These are phyloP conservation scores for Triticum turgidum DNA, from an alignment of 176 grass and related monocot species.

Conservation along the genomic window DNA sequence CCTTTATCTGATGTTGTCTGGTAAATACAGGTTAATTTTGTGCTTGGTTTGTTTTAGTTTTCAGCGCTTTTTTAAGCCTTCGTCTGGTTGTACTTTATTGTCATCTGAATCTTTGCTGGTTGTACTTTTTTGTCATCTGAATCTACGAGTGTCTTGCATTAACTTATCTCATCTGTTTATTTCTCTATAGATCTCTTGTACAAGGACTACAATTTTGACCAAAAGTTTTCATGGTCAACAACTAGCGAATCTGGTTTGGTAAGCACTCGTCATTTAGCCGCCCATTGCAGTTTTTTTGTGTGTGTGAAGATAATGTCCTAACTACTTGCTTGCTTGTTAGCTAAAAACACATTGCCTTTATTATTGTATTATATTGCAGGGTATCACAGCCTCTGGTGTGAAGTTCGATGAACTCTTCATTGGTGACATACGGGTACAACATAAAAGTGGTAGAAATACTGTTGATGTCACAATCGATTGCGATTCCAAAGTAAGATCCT, in stretches of 20 bases:
- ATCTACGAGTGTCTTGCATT: background rate
- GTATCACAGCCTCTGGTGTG: slow-evolving; percentile 67
- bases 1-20: background rate
- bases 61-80: background rate
- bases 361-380: slow-evolving; percentile 32
- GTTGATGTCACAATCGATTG: slow-evolving; percentile 82
- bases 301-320: background rate
- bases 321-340: slow-evolving; percentile 12
- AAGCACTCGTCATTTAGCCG: background rate
- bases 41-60: background rate
- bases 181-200: slow-evolving; percentile 67
- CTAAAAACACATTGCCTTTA: background rate
- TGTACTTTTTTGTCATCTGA: background rate
- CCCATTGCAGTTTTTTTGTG: background rate
- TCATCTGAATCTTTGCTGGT: background rate
- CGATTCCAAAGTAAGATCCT: slow-evolving; percentile 58
- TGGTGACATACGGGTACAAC: slow-evolving; percentile 66
- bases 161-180: background rate
- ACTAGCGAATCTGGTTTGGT: slow-evolving; percentile 61
- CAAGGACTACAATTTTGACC: slow-evolving; percentile 90
- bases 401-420: slow-evolving; percentile 75
- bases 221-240: slow-evolving; percentile 65
- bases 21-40: background rate
- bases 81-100: background rate
- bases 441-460: slow-evolving; percentile 62